Base-by-base conservation (phyloP, 164 flowering plant species). In the Vitis labrusca region DNA sequence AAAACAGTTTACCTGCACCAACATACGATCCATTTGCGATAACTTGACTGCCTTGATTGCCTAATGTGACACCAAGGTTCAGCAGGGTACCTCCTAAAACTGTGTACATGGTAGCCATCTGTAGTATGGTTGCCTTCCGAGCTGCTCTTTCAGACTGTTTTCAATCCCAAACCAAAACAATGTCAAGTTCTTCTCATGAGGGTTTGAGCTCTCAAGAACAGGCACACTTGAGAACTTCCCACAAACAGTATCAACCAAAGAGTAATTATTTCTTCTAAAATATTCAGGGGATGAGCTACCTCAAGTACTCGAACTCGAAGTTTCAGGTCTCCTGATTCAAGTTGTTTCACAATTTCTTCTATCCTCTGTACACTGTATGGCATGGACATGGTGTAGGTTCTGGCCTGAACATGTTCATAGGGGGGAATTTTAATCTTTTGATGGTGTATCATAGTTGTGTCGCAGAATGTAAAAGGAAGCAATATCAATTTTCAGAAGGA, bases 291-390 rank as follows among this genome's bases (percentile, higher is more conserved):
- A 32, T 44, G 16, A 61, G 55, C 13, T 81, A 92, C 99, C 97
- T 93, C 99, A 47, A 95, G 91, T 56, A 95, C 99, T 44, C 97
- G 87, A 62, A 95, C 99, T 68, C 98, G 86, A 14, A 95, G 96
- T 83, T 93, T 93, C 19, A 92, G 19, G 63, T 95, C 99, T 64
- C 99, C 99, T 0, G 91, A 71, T 66, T 93, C 99, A 48, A 95
- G 93, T 70, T 95, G 89, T 74, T 93, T 87, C 61, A 90, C 93
- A 64, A 95, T 82, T 74, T 95, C 98, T 71, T 93, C 98, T 73
- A 95, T 93, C 29, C 84, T 80, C 61, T 91, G 97, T 76, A 95
- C 81, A 79, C 99, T 84, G 83, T 84, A 85, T 72, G 99, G 98
- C 98, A 95, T 92, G 50, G 97, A 91, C n/a, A 95, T 80, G 19